Evolutionary conservation across 257 asterid species (phyloP).

Genomic region (Nicotiana noctiflora): DNA sequence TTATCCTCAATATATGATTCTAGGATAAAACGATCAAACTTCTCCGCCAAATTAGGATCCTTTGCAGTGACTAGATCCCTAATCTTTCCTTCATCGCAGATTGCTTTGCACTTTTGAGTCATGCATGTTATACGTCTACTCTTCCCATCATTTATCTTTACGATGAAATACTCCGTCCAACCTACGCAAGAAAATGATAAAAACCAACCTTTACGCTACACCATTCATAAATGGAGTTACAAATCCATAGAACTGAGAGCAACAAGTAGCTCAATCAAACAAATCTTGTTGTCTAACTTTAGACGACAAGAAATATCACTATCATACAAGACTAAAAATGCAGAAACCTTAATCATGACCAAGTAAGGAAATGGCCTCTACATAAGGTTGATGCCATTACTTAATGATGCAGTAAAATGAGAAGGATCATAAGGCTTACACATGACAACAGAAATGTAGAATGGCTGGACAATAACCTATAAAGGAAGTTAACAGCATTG

Average conservation of each 20-base stretch:
- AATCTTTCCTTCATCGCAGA: conserved; percentile 47
- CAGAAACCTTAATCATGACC: not conserved
- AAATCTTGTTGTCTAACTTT: not conserved
- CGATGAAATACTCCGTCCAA: conserved; percentile 49
- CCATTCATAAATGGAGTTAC: not conserved
- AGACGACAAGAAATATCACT: not conserved
- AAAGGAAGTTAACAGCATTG: not conserved
- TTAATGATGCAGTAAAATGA: not conserved
- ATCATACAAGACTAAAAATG: not conserved
- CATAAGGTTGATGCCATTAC: not conserved
- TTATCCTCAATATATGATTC: conserved; percentile 67
- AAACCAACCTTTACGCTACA: not conserved
- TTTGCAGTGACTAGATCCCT: conserved; percentile 34
- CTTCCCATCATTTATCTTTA: conserved; percentile 53
- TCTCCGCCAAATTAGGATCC: conserved; percentile 38
- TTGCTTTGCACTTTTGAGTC: conserved; percentile 51
- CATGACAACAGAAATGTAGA: not conserved
- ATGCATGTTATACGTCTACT: conserved; percentile 48
- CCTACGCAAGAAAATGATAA: conserved; percentile 23
- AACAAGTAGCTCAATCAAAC: not conserved
- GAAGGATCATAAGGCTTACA: not conserved
- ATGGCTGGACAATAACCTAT: not conserved
- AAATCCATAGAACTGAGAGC: not conserved
- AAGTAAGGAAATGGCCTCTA: not conserved
- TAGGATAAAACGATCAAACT: conserved; percentile 43